phyloP scores from a whole-genome alignment of 176 grass and related monocot species.

The Eragrostis nindensis region DNA sequence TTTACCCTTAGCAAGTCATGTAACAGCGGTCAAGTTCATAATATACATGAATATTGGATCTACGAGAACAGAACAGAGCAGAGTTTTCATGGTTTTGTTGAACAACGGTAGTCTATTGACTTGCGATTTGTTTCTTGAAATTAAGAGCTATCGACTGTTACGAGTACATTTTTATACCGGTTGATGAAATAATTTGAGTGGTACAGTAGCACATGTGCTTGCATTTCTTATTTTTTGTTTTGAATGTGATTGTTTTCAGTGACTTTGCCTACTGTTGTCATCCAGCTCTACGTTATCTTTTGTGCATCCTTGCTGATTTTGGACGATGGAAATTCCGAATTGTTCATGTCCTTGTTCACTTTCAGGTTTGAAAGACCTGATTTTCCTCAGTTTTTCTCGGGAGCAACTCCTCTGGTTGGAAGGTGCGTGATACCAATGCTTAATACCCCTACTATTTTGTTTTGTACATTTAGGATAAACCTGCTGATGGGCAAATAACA shows the following conservation, averaged over 20 bases:
- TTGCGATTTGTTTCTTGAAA: neutral
- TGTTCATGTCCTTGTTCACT: constrained; percentile 23
- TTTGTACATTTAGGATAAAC: neutral
- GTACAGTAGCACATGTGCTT: neutral
- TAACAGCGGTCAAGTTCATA: neutral
- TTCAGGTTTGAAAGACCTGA: constrained; percentile 85
- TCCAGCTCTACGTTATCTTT: neutral
- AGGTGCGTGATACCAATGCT: constrained; percentile 56
- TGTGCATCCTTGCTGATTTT: constrained; percentile 12
- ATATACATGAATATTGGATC: neutral
- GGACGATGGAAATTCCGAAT: neutral
- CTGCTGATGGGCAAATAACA: constrained; percentile 31
- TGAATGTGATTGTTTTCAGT: neutral
- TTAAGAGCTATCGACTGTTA: neutral
- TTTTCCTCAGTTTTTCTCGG: constrained; percentile 84
- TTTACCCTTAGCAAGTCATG: neutral
- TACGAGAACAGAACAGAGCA: neutral
- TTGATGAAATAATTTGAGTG: constrained; percentile 5
- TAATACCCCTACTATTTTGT: constrained; percentile 23
- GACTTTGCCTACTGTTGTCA: neutral
- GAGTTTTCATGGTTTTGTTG: neutral
- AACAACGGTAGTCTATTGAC: neutral
- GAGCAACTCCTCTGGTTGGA: constrained; percentile 75
- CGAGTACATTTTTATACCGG: neutral
- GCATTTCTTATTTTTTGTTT: neutral